Base-by-base conservation (phyloP, 225 moss, liverwort and hornwort genomes). In the Marchantia paleacea region DNA sequence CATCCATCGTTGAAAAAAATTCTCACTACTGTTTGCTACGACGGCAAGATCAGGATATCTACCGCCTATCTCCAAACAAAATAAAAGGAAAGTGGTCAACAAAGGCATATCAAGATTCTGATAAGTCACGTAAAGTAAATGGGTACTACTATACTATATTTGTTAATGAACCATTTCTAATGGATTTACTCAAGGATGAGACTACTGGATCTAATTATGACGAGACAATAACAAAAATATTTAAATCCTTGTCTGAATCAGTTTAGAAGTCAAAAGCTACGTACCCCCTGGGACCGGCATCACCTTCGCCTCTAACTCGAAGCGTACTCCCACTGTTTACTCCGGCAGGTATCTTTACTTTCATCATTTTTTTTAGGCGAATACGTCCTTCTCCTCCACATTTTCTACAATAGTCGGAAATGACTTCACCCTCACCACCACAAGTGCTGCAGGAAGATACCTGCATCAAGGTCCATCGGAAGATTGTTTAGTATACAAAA, bases 301-400 rank as follows among this genome's bases (percentile, higher is more conserved):
- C 97, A 78, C 97, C 97, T 87, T 99, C 95, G 72, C 91, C 95
- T 79, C 93, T 90, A 68, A 99, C 97, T 81, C 97, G 92, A 39
- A 99, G 91, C 22, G 95, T 99, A 86, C 97, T 99, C 67, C 97
- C 95, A 82, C 90, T 90, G 80, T 95, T 95, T 62, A 99, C 97
- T 74, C 97, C 97, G 53, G 97, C 91, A 83, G 97, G 97, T 77
- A 99, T 95, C 89, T 99, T 99, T 60, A 99, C 97, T 84, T 95
- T 99, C 60, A 99, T 95, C 68, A 79, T 99, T 85, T 99, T 99
- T 73, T 94, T 99, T 53, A 99, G 80, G 63, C 93, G 88, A 74
- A 94, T 84, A 47, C 95, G 90, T 62, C 97, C 97, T 92, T 95
- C 97, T 31, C 97, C 97, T 77, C 95, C 95, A 87, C 97, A 99